Evolutionary conservation across 441 rosid species (phyloP).

Genomic region (Pelargonium myrrhifolium): DNA sequence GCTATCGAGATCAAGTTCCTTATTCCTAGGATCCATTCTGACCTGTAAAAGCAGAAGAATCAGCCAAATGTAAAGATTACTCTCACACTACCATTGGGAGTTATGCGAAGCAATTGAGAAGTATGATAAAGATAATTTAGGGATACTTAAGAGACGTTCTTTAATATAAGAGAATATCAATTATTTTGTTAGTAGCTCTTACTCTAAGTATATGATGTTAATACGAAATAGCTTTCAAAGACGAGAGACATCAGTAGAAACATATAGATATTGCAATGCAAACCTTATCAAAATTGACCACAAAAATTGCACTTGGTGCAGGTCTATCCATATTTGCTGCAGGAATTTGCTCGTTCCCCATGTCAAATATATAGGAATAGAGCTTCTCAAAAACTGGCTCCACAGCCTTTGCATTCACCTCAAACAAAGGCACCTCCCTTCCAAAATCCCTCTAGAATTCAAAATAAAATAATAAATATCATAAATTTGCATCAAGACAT

Average conservation of each 20-base stretch:
- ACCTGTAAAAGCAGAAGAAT: slow-evolving; percentile 39
- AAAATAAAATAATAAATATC: background rate
- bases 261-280: slow-evolving; percentile 19
- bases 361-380: slow-evolving; percentile 71
- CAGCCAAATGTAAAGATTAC: background rate
- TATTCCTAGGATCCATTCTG: slow-evolving; percentile 89
- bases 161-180: background rate
- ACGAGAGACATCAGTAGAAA: slow-evolving; percentile 15
- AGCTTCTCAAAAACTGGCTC: slow-evolving; percentile 72
- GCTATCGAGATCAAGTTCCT: slow-evolving; percentile 58
- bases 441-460: slow-evolving; percentile 67
- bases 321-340: slow-evolving; percentile 59
- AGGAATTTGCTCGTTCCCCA: slow-evolving; percentile 41
- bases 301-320: slow-evolving; percentile 73
- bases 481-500: slow-evolving; percentile 14
- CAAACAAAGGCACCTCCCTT: slow-evolving; percentile 83
- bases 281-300: slow-evolving; percentile 94
- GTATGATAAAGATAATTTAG: background rate
- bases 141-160: background rate
- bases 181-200: background rate
- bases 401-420: slow-evolving; percentile 75
- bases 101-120: background rate
- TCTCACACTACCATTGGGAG: background rate
- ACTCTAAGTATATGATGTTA: background rate
- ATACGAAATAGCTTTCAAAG: background rate